Base-by-base conservation (phyloP, 2,329 filamentous ascomycete species). In the Onygena corvina region DNA sequence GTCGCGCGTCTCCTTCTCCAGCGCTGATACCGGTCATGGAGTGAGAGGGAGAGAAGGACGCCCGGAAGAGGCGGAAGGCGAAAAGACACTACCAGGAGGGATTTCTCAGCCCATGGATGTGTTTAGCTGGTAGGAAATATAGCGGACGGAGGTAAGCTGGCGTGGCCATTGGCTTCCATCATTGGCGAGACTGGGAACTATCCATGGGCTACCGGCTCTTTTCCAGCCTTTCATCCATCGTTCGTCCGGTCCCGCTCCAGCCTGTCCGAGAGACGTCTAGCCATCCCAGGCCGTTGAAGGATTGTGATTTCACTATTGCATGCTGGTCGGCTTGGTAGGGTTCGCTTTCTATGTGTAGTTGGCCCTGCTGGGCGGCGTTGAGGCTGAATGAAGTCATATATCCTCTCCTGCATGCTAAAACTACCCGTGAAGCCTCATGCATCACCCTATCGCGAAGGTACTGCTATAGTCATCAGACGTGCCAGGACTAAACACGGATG, bases 181-280 rank as follows among this genome's bases (percentile, higher is more conserved):
- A 3, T 23, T n/a, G 12, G 38, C 21, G 12, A 14, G 12, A 29
- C 21, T 14, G 14, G 38, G 21, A 42, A 42, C 9, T 42, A 29
- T 42, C 38, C 38, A 14, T 42, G 38, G 38, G 38, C 38, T n/a
- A 7, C 16, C 38, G 38, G 38, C 38, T 14, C 27, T 6, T 27
- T 42, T n/a, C n/a, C n/a, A n/a, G n/a, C n/a, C 20, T n/a, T 42
- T 12, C 38, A 27, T 14, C 21, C 29, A 31, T 4, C 9, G n/a
- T 42, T 42, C 38, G 38, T 42, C 38, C 38, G 38, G 38, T 42
- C 18, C 36, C 38, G 38, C 38, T 27, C 38, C 18, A 42, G 27
- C n/a, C 25, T 16, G 21, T 42, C 38, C 38, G 38, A 11, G 12
- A 20, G 27, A 14, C n/a, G n/a, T 25, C 27, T 42, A 42, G 38